phyloP scores from a whole-genome alignment of 768 basidiomycete genomes.

The Termitomyces sp. region DNA sequence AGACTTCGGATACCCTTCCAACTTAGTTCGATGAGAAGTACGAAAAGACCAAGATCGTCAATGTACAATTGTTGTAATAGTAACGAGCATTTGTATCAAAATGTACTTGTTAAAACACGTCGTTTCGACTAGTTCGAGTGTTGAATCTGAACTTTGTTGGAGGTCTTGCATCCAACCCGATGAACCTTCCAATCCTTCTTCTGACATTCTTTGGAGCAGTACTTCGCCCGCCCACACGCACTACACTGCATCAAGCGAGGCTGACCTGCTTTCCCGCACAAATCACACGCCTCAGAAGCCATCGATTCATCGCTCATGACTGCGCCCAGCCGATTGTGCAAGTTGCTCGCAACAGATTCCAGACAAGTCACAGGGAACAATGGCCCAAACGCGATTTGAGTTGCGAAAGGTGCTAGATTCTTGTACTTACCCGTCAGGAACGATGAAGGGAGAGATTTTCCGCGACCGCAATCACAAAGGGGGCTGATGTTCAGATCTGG shows the following conservation, averaged over 20 bases:
- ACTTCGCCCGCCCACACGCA: slow-evolving; percentile 24
- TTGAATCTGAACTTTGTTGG: not conserved
- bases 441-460: slow-evolving; percentile 33
- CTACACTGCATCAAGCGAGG: slow-evolving; percentile 20
- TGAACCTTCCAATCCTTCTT: slow-evolving; percentile 29
- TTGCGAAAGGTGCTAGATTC: slow-evolving; percentile 35
- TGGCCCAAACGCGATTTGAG: slow-evolving; percentile 46
- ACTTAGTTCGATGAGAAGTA: slow-evolving; percentile 41
- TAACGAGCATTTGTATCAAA: not conserved
- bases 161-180: slow-evolving; percentile 8
- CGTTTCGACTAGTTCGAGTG: not conserved
- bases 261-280: slow-evolving; percentile 24
- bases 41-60: not conserved
- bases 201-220: slow-evolving; percentile 31
- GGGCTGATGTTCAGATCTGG: slow-evolving; percentile 31
- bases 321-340: not conserved
- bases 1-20: slow-evolving; percentile 83
- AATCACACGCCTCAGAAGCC: slow-evolving; percentile 14
- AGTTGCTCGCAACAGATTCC: slow-evolving; percentile 24
- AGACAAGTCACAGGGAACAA: slow-evolving; percentile 48
- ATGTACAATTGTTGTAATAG: not conserved
- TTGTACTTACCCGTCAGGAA: slow-evolving; percentile 33
- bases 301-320: not conserved
- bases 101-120: not conserved
- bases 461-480: slow-evolving; percentile 49